Evolutionary conservation across 805 yeast genomes (phyloP), one percentile per base, ranked within the genome.

Genomic region (Kodamaea sagamina): DNA sequence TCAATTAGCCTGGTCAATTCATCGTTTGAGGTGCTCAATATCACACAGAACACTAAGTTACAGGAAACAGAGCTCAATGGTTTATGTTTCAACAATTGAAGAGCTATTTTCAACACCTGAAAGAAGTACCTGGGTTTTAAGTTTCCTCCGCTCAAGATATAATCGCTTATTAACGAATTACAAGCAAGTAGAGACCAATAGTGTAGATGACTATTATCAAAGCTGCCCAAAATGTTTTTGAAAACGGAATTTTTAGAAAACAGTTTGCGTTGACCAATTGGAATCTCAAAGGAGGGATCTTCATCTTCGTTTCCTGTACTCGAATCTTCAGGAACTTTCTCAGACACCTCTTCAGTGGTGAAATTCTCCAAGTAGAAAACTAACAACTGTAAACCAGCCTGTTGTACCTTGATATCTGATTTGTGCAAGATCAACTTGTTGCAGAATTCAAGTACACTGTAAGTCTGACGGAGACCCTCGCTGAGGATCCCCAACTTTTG

Each of bases 51-150:
- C 12, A 71, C 49, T n/a, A 71, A 39, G 22, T 52, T 51, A 41
- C 75, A 68, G 0, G 79, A 57, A 5, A 59, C 40, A 4, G 43
- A 49, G 17, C 59, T 54, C 4, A 61, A 44, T 2, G 43, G 41
- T 8, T 49, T 54, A 17, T 58, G 57, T 34, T 71, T 74, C 18
- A 76, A 39, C 41, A 63, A 51, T 12, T 67, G 71, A 4, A 75
- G 50, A 15, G 69, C 47, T 22, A 66, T 50, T 36, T 68, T 71
- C 27, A 72, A 36, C 3, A 67, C 26, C 39, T 58, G 69, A 22
- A 51, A 53, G 26, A 22, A 31, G 18, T 25, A 27, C 15, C 15
- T 25, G 11, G 31, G 15, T 10, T 35, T 22, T 21, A 35, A 36
- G 16, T 41, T 27, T 8, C 31, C 35, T 29, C 34, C 34, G 3